Base-by-base conservation (phyloP, 257 asterid species). In the Solanum chmielewskii region DNA sequence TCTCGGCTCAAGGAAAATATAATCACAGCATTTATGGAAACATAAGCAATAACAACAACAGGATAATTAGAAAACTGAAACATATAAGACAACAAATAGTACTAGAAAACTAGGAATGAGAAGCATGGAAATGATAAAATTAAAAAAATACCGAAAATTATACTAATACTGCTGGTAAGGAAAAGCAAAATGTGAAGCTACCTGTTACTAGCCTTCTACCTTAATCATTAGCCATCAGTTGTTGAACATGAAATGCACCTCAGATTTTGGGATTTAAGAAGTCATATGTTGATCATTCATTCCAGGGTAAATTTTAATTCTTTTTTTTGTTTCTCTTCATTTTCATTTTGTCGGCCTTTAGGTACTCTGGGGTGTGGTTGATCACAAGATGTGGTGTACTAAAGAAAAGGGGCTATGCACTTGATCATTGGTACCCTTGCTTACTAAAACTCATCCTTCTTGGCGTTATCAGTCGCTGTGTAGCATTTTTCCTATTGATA, bases 341-440 rank as follows among this genome's bases (percentile, higher is more conserved):
- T 35, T 68, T 11, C 25, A 47, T n/a, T 83, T 80, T 47, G 11
- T 25, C 1, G 44, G 25, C 5, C 41, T 47, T 73, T 95, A 97
- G 99, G 93, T 97, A 97, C 87, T 92, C 95, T 1, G 99, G 98
- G 18, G 99, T 97, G 88, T 97, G 99, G 99, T 91, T 97, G 69
- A 93, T 95, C 78, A 95, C 94, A 86, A 93, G 99, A 91, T 97
- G 99, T 85, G 98, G 98, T 85, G 88, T 95, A 62, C 89, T 95
- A 31, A 87, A 27, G 89, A 89, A 90, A 83, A 92, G 91, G 87
- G 98, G 94, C 35, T 97, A 91, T 90, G 59, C 90, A 20, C 92
- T 96, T 25, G 87, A 91, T 29, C 93, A 95, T 68, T 95, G 93
- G 91, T 93, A 92, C 86, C 94, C 93, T 29, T 91, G 95, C 89